These are phyloP conservation scores for Comarum palustre DNA, from an alignment of 306 rosid species.

Conservation along the genomic window DNA sequence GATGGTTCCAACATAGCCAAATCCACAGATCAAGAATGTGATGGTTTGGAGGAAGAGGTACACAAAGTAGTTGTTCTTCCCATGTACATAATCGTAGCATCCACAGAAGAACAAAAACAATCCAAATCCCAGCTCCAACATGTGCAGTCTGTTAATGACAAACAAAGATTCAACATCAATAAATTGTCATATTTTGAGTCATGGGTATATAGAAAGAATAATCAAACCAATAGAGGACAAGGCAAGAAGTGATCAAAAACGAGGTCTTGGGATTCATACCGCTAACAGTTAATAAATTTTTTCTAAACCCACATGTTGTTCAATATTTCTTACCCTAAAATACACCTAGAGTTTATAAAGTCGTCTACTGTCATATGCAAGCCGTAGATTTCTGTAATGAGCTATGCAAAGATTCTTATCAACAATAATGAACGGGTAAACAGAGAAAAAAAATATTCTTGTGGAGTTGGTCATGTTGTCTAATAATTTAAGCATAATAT, in stretches of 20 bases:
- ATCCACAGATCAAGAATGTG: slow-evolving; percentile 73
- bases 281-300: background rate
- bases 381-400: slow-evolving; percentile 1
- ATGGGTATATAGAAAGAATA: background rate
- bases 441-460: slow-evolving; percentile 19
- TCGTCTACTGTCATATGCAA: slow-evolving; percentile 7
- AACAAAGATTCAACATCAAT: slow-evolving; percentile 21
- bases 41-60: slow-evolving; percentile 95
- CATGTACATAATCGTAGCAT: slow-evolving; percentile 88
- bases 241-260: background rate
- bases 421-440: slow-evolving; percentile 18
- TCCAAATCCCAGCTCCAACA: slow-evolving; percentile 89
- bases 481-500: background rate
- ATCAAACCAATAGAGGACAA: background rate
- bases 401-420: slow-evolving; percentile 32
- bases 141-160: slow-evolving; percentile 53
- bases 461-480: slow-evolving; percentile 15
- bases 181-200: slow-evolving; percentile 6
- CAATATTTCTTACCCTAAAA: background rate
- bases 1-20: slow-evolving; percentile 94
- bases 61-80: slow-evolving; percentile 83
- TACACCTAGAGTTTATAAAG: slow-evolving; percentile 5
- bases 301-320: background rate
- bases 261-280: background rate
- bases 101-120: slow-evolving; percentile 85